Evolutionary conservation across 2,329 filamentous ascomycete genomes (phyloP).

Genomic region (Aspergillus melleus): DNA sequence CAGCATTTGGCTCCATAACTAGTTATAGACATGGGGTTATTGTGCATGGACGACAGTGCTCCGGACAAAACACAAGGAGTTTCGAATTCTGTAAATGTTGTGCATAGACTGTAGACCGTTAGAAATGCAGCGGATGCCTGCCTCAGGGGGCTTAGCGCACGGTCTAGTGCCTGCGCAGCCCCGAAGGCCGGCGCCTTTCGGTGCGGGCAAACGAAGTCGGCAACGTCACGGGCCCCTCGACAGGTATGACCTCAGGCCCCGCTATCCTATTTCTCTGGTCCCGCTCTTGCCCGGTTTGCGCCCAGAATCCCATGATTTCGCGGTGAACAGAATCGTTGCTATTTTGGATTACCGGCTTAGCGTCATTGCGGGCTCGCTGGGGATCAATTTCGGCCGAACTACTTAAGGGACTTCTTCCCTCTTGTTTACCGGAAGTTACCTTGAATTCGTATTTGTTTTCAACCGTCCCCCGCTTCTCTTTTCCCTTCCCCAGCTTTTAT

Average conservation of each 20-base stretch:
- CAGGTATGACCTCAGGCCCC: not conserved
- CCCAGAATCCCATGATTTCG: not conserved
- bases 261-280: slow-evolving; percentile 18
- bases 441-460: not conserved
- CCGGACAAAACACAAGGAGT: not conserved
- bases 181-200: slow-evolving; percentile 13
- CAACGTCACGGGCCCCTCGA: slow-evolving; percentile 16
- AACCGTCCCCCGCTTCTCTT: no score
- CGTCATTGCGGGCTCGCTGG: not conserved
- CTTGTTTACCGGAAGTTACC: not conserved
- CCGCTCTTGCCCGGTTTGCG: slow-evolving; percentile 1
- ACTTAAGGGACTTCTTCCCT: slow-evolving; percentile 2
- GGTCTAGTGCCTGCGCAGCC: slow-evolving; percentile 14
- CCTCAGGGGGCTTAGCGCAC: no score
- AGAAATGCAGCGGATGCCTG: no score
- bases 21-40: not conserved
- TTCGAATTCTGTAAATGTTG: not conserved
- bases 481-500: no score
- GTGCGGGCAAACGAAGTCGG: not conserved
- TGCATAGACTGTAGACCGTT: not conserved
- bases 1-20: not conserved
- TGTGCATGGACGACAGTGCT: not conserved
- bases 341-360: slow-evolving; percentile 4
- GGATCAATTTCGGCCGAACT: not conserved
- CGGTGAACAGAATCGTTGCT: not conserved